Base-by-base conservation (phyloP, 2,329 filamentous ascomycete species). In the Exophiala spinifera region DNA sequence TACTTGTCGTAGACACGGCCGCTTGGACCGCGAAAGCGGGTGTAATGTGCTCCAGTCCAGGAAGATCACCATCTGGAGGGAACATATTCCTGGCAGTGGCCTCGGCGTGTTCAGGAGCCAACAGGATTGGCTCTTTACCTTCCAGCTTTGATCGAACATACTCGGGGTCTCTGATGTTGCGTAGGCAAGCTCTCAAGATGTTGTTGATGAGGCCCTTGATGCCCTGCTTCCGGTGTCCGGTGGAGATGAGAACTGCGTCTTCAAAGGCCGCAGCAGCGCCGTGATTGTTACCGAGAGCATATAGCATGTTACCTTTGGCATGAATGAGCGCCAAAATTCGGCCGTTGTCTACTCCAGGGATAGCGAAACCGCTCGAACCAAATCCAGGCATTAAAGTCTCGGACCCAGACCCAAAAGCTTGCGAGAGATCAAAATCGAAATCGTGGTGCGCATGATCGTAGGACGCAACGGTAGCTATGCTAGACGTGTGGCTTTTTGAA, bases 291-390 rank as follows among this genome's bases (percentile, higher is more conserved):
- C 92, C 92, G 25, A 95, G 75, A 21, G 89, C 85, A 71, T 99
- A 99, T 1, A 97, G 79, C 87, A 97, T 95, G 60, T 97, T 97
- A n/a, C 92, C 94, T 71, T 97, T 99, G 17, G 92, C 91, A 72
- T 99, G 94, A 37, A 97, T 85, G 14, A 99, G 79, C n/a, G 91
- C 88, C 42, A 99, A 80, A 65, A 99, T 90, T 56, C 94, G 84
- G 7, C 92, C 94, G 67, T 96, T 97, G 63, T 99, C 94, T 40
- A 81, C 84, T 1, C 87, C 91, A 4, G 91, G 82, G 40, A 99
- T 85, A 13, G 84, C 82, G 69, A 95, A 97, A 14, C 91, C 91
- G 69, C 89, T 94, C 3, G 86, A 86, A 1, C 85, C 87, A 66
- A 87, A 91, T 0, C 86, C 77, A 19, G 70, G 67, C 19, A 72